phyloP scores from a whole-genome alignment of 495 filamentous ascomycete species.

The Haplographium delicatum region DNA sequence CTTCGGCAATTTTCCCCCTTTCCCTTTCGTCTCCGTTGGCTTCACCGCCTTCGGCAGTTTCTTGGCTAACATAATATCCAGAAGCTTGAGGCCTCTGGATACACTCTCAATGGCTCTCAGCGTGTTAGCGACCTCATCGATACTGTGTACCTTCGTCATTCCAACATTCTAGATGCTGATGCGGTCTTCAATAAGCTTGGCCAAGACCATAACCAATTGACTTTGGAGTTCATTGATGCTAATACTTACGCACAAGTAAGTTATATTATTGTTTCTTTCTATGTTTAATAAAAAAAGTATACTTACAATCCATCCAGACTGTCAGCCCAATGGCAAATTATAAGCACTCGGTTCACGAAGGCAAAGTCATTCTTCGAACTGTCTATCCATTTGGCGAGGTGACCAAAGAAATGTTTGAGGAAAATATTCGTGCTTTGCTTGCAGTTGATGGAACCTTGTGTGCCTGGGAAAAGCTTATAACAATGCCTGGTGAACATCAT shows the following conservation, averaged over 20 bases:
- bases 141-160: conserved; percentile 51
- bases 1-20: neutral
- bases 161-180: conserved; percentile 52
- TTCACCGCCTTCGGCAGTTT: neutral
- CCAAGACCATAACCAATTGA: conserved; percentile 35
- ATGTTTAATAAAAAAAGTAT: neutral
- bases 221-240: conserved; percentile 42
- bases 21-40: neutral
- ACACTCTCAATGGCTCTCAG: neutral
- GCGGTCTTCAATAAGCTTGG: conserved; percentile 39
- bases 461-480: conserved; percentile 42
- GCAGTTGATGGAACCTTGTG: conserved; percentile 49
- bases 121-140: conserved; percentile 22
- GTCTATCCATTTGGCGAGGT: conserved; percentile 23
- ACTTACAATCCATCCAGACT: conserved; percentile 17
- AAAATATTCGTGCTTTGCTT: conserved; percentile 41
- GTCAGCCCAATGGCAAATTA: conserved; percentile 6
- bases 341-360: conserved; percentile 36
- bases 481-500: no score
- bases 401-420: conserved; percentile 32
- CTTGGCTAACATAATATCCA: conserved; percentile 2
- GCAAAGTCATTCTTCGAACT: conserved; percentile 44
- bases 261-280: neutral
- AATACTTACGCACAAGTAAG: conserved; percentile 37
- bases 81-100: neutral